phyloP scores from a whole-genome alignment of 2,329 filamentous ascomycete genomes.

The Penicillium sp. region DNA sequence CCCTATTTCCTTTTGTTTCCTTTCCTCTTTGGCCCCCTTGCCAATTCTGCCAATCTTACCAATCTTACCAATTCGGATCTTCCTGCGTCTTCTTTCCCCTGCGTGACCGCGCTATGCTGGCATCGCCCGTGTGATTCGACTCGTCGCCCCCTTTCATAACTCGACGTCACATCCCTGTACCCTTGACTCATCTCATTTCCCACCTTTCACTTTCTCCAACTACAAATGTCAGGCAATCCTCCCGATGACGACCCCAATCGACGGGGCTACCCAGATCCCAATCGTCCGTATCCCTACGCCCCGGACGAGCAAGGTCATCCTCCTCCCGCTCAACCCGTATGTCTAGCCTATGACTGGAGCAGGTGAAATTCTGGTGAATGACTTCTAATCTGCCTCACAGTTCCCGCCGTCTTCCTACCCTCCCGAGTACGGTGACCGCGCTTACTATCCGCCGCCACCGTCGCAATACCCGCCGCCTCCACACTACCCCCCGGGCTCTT shows the following conservation, averaged over 20 bases:
- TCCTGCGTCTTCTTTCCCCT: slow-evolving; percentile 19
- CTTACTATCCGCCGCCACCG: slow-evolving; percentile 35
- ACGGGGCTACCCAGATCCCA: slow-evolving; percentile 41
- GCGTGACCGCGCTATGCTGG: slow-evolving; percentile 27
- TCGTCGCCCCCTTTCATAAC: slow-evolving; percentile 19
- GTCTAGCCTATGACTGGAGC: slow-evolving; percentile 10
- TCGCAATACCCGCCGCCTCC: slow-evolving; percentile 32
- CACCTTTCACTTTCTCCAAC: slow-evolving; percentile 21
- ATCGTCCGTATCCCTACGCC: slow-evolving; percentile 37
- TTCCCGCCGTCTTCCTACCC: slow-evolving; percentile 35
- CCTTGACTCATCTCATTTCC: slow-evolving; percentile 26
- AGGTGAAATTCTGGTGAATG: neutral
- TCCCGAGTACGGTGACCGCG: slow-evolving; percentile 28
- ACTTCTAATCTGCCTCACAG: slow-evolving; percentile 15
- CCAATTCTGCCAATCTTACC: too few species aligned
- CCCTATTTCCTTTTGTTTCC: neutral
- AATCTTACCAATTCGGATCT: slow-evolving; percentile 9
- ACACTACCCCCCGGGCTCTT: slow-evolving; percentile 31
- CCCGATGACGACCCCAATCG: slow-evolving; percentile 44
- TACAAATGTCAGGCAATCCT: slow-evolving; percentile 45
- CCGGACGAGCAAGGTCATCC: slow-evolving; percentile 36
- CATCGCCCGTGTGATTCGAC: slow-evolving; percentile 24
- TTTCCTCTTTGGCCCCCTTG: slow-evolving; percentile 4
- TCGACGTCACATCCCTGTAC: slow-evolving; percentile 27
- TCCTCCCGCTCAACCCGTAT: slow-evolving; percentile 35